Evolutionary conservation across 2,329 filamentous ascomycete species (phyloP).

Genomic region (Elsinoe fawcettii): DNA sequence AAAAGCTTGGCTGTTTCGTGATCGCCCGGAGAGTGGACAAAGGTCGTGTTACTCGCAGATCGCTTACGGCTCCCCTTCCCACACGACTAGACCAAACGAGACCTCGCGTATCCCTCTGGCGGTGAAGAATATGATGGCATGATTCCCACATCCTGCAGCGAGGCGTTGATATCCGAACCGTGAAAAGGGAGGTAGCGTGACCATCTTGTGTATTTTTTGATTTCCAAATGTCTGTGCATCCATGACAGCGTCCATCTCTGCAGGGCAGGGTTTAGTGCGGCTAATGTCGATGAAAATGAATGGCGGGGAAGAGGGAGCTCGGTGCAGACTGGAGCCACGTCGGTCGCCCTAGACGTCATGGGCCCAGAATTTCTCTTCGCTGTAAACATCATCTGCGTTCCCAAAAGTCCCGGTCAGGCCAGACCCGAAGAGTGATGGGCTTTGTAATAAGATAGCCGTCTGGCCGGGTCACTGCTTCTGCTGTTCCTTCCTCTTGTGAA

Average conservation of each 20-base stretch:
- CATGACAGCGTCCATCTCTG: background rate
- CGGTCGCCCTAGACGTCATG: slow-evolving; percentile 1
- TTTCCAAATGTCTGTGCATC: background rate
- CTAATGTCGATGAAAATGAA: background rate
- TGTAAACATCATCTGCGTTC: slow-evolving; percentile 6
- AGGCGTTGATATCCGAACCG: background rate
- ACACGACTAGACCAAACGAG: background rate
- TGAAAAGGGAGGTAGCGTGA: slow-evolving; percentile 5
- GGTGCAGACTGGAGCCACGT: slow-evolving; percentile 8
- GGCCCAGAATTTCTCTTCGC: slow-evolving; percentile 1
- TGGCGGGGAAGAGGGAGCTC: background rate
- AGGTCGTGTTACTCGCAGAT: background rate
- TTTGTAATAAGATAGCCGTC: background rate
- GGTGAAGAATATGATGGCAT: slow-evolving; percentile 8
- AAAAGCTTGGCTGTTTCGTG: background rate
- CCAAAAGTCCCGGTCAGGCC: slow-evolving; percentile 1
- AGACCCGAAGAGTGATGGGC: background rate
- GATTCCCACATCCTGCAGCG: slow-evolving; percentile 2
- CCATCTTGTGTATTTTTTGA: background rate
- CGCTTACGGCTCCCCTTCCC: background rate
- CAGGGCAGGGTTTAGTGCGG: slow-evolving; percentile 11
- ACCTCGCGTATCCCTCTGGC: background rate
- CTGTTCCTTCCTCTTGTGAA: slow-evolving; percentile 3
- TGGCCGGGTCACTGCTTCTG: background rate
- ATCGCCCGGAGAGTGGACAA: background rate